Evolutionary conservation across 345 rosid species (phyloP), one percentile per base, ranked within the genome.

Genomic region (rapeseed (Brassica napus)): DNA sequence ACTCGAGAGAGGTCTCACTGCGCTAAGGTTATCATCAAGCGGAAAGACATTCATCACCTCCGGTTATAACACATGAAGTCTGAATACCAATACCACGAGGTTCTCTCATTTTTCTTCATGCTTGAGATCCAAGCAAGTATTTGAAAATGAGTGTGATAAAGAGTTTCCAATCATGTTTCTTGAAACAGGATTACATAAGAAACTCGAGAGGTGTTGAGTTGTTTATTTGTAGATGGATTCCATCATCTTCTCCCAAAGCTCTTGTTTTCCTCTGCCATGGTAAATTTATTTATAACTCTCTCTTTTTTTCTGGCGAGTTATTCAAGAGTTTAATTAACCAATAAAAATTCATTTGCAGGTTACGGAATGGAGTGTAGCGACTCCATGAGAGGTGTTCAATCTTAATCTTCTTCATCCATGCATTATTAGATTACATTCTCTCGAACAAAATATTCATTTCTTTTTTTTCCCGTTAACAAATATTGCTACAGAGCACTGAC

Each of bases 191-290:
- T 64, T 86, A 83, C 70, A 76, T 89, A 76, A 87, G 79, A 86
- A 96, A 89, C 74, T 85, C 97, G n/a, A 87, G 97, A 84, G 97
- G 97, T 77, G 87, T 89, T 54, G 76, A 84, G 87, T 83, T 90
- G 26, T 96, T 93, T 49, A 86, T 94, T 69, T 96, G 98, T 78
- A 87, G 89, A 86, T 93, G 98, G 99, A 24, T 90, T 82, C 97
- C 97, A 21, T 70, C 78, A 6, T 66, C 77, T 16, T 80, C 98
- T 80, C 90, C 98, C 21, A 93, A 82, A 70, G 97, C 97, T 63
- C 92, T 96, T 8, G 92, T 96, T 76, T 96, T 96, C 86, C 90
- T 96, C 71, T 96, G 99, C 87, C 99, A 96, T 80, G 98, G 99
- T 91, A 30, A 14, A 37, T 69, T 59, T 10, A 0, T 21, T 8